Evolutionary conservation across 495 filamentous ascomycete genomes (phyloP).

Genomic region (Pyrenopolyporus hunteri): DNA sequence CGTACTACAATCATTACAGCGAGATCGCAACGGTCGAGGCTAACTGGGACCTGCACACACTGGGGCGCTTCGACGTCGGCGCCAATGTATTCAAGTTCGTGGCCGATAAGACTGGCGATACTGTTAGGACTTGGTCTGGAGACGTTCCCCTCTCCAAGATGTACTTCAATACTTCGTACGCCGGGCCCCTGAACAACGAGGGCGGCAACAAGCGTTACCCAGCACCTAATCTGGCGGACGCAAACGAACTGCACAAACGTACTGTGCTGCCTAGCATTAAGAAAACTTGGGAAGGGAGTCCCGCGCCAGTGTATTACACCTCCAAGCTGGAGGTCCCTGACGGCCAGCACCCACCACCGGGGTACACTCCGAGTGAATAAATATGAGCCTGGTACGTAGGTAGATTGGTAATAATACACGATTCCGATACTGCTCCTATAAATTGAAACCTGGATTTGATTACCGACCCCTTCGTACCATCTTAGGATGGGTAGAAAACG

Average conservation of each 20-base stretch:
- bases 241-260: conserved; percentile 38
- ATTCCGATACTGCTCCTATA: not conserved
- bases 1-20: conserved; percentile 76
- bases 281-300: conserved; percentile 43
- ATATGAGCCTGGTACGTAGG: not conserved
- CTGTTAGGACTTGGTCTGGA: conserved; percentile 43
- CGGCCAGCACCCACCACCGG: conserved; percentile 48
- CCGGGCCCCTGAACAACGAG: conserved; percentile 51
- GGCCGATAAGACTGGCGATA: conserved; percentile 50
- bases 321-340: conserved; percentile 51
- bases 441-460: no score
- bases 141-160: conserved; percentile 39
- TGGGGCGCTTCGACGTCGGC: conserved; percentile 59
- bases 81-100: conserved; percentile 61
- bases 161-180: conserved; percentile 57
- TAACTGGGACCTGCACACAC: conserved; percentile 61
- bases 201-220: conserved; percentile 43
- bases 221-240: conserved; percentile 43
- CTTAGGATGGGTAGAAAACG: no score
- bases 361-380: conserved; percentile 27
- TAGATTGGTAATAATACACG: not conserved
- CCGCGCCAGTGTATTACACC: conserved; percentile 48
- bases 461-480: no score
- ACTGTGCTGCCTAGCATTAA: conserved; percentile 50
- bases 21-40: conserved; percentile 66